Evolutionary conservation across 768 basidiomycete genomes (phyloP), one percentile per base, ranked within the genome.

Genomic region (Tulasnella sp.): DNA sequence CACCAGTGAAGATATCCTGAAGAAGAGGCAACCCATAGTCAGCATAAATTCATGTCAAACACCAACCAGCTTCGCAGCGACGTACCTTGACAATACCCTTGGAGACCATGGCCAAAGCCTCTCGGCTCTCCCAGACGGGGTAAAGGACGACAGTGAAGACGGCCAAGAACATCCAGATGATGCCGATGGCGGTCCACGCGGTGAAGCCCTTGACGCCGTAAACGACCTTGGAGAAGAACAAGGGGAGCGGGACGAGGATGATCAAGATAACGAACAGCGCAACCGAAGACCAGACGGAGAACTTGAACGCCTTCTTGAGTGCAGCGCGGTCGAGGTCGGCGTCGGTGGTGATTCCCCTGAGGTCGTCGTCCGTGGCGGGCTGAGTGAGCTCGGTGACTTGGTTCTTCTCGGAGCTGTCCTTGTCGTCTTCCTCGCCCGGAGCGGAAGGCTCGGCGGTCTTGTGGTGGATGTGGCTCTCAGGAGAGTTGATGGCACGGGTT

Each of bases 111-210:
- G 20, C 48, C 72, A 98, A 84, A 0, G 93, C 94, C 6, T 82
- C 87, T 60, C 94, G 88, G 77, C 93, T 95, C 88, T 98, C 96
- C 87, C 89, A 97, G 5, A 97, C 87, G 28, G 96, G 96, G 83
- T 95, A 96, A 20, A 97, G 34, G 28, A 97, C 94, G 64, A 96
- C 94, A 9, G 90, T 87, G 81, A 93, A 88, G 4, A 91, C 88
- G 1, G 94, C 96, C 76, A 89, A 87, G 86, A 97, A 96, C 31
- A 92, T 88, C 96, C 96, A 98, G 48, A 92, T 87, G 81, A 98
- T 92, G 2, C 94, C 93, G 44, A 80, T 80, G 64, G 90, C 86
- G 11, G 97, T 93, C 96, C 96, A 98, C 0, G 90, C 93, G 0
- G 91, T 90, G 80, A 95, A 88, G 7, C 93, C 94, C 14, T 86